A percentile compares a stretch with the other conserved stretches of the same genome.
Conservation (phyloP, 805 yeast genomes). For the Metschnikowia koreensis region DNA sequence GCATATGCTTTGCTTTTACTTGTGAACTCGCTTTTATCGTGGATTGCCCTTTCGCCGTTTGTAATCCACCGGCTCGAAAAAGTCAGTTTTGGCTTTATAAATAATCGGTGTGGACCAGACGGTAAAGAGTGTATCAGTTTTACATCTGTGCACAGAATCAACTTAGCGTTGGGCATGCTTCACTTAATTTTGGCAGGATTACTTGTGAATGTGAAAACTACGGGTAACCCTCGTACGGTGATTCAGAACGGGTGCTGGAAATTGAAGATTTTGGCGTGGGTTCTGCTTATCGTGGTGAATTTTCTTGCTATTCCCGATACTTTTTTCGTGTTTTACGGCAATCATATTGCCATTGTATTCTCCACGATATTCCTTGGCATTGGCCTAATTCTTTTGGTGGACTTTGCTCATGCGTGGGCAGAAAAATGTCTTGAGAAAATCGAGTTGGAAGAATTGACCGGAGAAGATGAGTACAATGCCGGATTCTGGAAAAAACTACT, state of each 20-base stretch:
- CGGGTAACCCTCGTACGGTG: constrained; percentile 71
- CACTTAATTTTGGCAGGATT: constrained; percentile 70
- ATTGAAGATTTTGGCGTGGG: constrained; percentile 62
- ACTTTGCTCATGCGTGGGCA: constrained; percentile 98
- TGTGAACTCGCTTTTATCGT: constrained; percentile 77
- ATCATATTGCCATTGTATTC: constrained; percentile 78
- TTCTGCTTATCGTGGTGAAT: constrained; percentile 53
- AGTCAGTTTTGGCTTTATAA: constrained; percentile 66
- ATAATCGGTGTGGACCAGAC: constrained; percentile 63
- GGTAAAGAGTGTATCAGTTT: constrained; percentile 84
- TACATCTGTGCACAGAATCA: constrained; percentile 89
- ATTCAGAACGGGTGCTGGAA: constrained; percentile 95
- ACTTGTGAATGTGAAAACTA: constrained; percentile 71
- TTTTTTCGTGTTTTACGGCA: constrained; percentile 89
- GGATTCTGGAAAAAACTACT: constrained; percentile 76
- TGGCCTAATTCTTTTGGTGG: constrained; percentile 87
- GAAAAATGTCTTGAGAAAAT: constrained; percentile 90
- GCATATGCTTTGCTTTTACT: constrained; percentile 79
- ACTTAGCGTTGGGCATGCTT: constrained; percentile 78
- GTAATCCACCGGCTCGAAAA: constrained; percentile 71
- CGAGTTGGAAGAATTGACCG: constrained; percentile 65
- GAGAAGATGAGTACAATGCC: constrained; percentile 47
- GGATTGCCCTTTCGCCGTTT: constrained; percentile 88
- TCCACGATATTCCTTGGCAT: constrained; percentile 84
- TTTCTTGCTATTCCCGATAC: constrained; percentile 78